Percentiles rank a stretch among this genome's conserved stretches.
Evolutionary conservation across 73 alveolate species (phyloP).

Genomic region (Paramecium sexaurelia): DNA sequence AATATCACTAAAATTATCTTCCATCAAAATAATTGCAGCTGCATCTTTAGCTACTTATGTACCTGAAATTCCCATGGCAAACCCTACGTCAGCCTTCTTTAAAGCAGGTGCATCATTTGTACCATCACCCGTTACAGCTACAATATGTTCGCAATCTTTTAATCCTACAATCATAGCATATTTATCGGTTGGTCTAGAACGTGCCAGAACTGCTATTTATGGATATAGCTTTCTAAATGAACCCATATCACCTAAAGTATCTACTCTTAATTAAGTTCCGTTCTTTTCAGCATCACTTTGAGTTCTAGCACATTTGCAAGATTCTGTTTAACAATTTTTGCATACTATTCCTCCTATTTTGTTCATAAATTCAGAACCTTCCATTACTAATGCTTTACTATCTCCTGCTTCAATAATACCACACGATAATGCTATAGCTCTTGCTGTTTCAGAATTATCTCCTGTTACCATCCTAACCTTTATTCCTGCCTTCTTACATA

Average conservation of each 20-base stretch:
- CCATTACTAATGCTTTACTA: conserved; percentile 60
- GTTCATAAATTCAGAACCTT: conserved; percentile 80
- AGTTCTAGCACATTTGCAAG: conserved; percentile 69
- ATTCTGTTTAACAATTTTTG: conserved; percentile 71
- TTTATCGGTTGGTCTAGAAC: conserved; percentile 93
- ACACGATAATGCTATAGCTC: conserved; percentile 93
- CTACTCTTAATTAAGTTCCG: conserved; percentile 68
- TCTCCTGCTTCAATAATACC: conserved; percentile 60
- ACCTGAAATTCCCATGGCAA: conserved; percentile 95
- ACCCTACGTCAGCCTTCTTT: conserved; percentile 92
- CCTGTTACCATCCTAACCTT: conserved; percentile 95
- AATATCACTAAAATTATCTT: conserved; percentile 94
- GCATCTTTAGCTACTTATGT: conserved; percentile 99
- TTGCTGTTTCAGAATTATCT: conserved; percentile 90
- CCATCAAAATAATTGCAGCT: conserved; percentile 95
- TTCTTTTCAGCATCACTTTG: conserved; percentile 48
- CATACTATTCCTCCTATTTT: conserved; percentile 88
- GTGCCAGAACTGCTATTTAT: conserved; percentile 81
- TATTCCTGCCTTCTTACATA: conserved; percentile 82
- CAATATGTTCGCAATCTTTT: conserved; percentile 83
- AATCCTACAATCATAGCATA: conserved; percentile 90
- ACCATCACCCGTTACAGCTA: conserved; percentile 97
- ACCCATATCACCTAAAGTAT: conserved; percentile 78
- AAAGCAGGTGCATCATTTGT: conserved; percentile 97
- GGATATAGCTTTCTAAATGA: conserved; percentile 70